These are phyloP conservation scores for Coniella vitis DNA, from an alignment of 2,329 filamentous ascomycete species.

Conservation along the genomic window DNA sequence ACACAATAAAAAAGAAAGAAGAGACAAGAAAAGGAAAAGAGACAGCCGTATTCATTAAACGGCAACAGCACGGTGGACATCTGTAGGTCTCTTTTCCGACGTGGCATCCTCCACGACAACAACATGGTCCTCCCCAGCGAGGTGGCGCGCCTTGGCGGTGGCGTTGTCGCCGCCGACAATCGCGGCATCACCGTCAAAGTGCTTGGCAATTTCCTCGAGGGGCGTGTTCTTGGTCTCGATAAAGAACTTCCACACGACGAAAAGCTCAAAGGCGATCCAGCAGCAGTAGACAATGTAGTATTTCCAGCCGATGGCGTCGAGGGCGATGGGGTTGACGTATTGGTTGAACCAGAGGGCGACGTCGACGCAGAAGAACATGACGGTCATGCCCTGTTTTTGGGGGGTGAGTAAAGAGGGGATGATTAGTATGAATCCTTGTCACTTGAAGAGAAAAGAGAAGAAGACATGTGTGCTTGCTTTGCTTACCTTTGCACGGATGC, in stretches of 20 bases:
- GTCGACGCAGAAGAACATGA: conserved; percentile 39
- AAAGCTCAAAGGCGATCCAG: conserved; percentile 25
- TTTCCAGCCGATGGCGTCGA: conserved; percentile 29
- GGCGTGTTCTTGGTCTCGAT: conserved; percentile 26
- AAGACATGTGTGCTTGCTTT: no score
- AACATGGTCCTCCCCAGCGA: conserved; percentile 16
- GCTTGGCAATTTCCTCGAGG: conserved; percentile 25
- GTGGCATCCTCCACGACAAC: background rate
- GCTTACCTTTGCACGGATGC: conserved; percentile 24
- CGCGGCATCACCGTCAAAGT: conserved; percentile 20
- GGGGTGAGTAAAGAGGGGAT: no score
- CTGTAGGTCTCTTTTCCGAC: conserved; percentile 3
- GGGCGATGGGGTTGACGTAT: conserved; percentile 31
- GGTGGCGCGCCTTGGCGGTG: conserved; percentile 17
- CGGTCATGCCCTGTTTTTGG: conserved; percentile 26
- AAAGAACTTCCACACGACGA: conserved; percentile 20
- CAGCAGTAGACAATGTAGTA: conserved; percentile 35
- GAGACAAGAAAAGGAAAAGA: no score
- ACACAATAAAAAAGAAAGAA: no score
- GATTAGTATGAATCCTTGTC: no score
- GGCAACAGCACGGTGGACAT: background rate
- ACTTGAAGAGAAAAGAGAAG: background rate
- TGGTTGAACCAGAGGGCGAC: conserved; percentile 29
- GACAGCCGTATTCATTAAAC: no score
- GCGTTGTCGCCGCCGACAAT: conserved; percentile 17